A percentile compares a stretch with the other conserved stretches of the same genome.
phyloP scores from a whole-genome alignment of 345 rosid species.

The Citrus maxima region DNA sequence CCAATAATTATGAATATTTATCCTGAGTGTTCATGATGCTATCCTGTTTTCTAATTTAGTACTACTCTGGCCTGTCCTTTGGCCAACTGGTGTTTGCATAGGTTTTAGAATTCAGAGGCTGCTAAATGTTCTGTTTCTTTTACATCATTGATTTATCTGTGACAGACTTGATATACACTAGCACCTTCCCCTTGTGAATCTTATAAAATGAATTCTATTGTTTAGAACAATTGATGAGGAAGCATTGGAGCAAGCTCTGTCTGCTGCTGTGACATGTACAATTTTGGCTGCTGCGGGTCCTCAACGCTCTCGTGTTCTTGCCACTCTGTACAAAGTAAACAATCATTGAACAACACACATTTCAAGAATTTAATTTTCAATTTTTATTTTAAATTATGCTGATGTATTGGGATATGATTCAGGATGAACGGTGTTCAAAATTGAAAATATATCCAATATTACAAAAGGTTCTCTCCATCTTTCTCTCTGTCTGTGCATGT shows the following conservation, averaged over 20 bases:
- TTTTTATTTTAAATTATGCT: slow-evolving; percentile 7
- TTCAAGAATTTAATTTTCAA: neutral
- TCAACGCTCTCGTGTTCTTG: slow-evolving; percentile 93
- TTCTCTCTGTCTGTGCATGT: neutral
- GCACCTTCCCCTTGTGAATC: too few relatives aligned
- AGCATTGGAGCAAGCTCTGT: slow-evolving; percentile 85
- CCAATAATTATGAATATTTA: neutral
- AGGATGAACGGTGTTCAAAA: slow-evolving; percentile 98
- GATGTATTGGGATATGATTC: slow-evolving; percentile 29
- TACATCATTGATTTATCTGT: neutral
- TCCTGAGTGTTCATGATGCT: neutral
- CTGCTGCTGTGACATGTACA: slow-evolving; percentile 97
- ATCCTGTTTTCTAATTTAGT: neutral
- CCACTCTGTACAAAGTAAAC: slow-evolving; percentile 81
- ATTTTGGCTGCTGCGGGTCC: slow-evolving; percentile 98
- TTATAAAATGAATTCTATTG: neutral
- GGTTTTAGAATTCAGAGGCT: neutral
- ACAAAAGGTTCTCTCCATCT: slow-evolving; percentile 63
- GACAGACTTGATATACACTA: neutral
- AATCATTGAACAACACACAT: neutral
- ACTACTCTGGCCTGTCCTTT: neutral
- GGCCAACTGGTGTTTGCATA: neutral
- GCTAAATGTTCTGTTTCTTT: neutral
- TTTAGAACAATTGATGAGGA: slow-evolving; percentile 85
- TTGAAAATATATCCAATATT: slow-evolving; percentile 90